phyloP scores from a whole-genome alignment of 257 asterid genomes.

The Rauvolfia tetraphylla region DNA sequence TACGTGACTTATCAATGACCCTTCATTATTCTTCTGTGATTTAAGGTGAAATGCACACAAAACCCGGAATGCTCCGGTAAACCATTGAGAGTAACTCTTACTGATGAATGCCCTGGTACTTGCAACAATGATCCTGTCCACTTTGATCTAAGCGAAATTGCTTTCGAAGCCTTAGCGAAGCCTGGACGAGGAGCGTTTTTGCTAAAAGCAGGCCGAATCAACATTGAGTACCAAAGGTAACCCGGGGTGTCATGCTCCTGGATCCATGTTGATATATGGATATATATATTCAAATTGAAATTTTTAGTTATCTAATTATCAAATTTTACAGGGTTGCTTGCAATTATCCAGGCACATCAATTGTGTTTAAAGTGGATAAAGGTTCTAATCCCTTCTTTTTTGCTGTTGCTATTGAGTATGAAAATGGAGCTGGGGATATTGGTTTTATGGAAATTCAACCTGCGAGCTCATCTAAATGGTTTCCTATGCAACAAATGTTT shows the following conservation, averaged over 20 bases:
- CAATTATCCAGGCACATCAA: not conserved
- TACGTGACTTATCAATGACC: not conserved
- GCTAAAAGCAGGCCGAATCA: constrained; percentile 15
- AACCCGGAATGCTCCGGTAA: constrained; percentile 20
- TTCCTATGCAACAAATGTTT: constrained; percentile 21
- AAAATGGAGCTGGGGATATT: constrained; percentile 24
- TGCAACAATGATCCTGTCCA: constrained; percentile 21
- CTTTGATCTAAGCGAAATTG: constrained; percentile 27
- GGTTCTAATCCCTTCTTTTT: constrained; percentile 25
- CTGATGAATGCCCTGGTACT: constrained; percentile 27
- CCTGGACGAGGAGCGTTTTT: constrained; percentile 19
- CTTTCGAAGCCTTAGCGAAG: constrained; percentile 22
- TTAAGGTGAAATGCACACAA: constrained; percentile 19
- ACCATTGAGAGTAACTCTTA: constrained; percentile 16
- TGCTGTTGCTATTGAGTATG: constrained; percentile 17
- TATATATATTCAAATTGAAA: not conserved
- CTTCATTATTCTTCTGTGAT: not conserved
- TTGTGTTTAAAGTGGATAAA: constrained; percentile 21
- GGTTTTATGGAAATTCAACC: constrained; percentile 2
- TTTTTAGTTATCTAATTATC: not conserved
- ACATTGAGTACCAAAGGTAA: constrained; percentile 17
- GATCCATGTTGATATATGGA: too few relatives aligned
- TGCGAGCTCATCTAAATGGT: constrained; percentile 2
- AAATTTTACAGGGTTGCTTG: constrained; percentile 13
- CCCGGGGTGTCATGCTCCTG: not conserved